Evolutionary conservation across 768 basidiomycete species (phyloP).

Genomic region (Cubamyces sp.): DNA sequence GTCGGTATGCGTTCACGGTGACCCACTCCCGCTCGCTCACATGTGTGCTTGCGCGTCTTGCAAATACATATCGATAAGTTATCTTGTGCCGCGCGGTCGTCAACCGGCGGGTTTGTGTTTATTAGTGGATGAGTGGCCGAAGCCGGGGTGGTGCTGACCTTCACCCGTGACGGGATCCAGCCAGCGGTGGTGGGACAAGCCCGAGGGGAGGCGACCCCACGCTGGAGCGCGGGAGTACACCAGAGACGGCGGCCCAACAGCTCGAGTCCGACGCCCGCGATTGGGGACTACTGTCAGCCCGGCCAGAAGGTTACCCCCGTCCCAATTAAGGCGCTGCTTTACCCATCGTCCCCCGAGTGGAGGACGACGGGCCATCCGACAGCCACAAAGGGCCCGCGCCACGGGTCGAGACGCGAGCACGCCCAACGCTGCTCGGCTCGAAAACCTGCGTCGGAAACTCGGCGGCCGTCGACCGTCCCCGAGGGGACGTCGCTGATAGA

Average conservation of each 20-base stretch:
- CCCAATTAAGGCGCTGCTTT: constrained; percentile 4
- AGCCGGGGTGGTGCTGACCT: background rate
- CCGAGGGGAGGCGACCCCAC: too few species aligned
- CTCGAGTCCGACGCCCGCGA: background rate
- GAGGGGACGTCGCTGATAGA: background rate
- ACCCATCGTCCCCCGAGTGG: background rate
- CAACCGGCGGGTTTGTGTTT: background rate
- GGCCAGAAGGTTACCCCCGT: background rate
- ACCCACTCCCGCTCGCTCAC: too few species aligned
- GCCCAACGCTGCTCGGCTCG: constrained; percentile 2
- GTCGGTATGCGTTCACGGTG: too few species aligned
- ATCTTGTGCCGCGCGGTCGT: too few species aligned
- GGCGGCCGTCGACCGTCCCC: background rate
- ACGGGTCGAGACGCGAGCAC: background rate
- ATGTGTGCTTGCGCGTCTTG: too few species aligned
- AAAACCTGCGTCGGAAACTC: constrained; percentile 1
- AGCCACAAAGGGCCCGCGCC: constrained; percentile 9
- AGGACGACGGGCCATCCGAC: background rate
- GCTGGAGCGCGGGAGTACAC: background rate
- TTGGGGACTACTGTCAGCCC: too few species aligned
- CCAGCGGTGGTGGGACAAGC: background rate
- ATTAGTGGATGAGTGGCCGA: background rate
- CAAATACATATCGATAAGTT: too few species aligned
- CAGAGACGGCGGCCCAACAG: constrained; percentile 3
- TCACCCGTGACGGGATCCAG: background rate